Conservation (phyloP, 257 asterid species). For the Ligustrum vulgare region DNA sequence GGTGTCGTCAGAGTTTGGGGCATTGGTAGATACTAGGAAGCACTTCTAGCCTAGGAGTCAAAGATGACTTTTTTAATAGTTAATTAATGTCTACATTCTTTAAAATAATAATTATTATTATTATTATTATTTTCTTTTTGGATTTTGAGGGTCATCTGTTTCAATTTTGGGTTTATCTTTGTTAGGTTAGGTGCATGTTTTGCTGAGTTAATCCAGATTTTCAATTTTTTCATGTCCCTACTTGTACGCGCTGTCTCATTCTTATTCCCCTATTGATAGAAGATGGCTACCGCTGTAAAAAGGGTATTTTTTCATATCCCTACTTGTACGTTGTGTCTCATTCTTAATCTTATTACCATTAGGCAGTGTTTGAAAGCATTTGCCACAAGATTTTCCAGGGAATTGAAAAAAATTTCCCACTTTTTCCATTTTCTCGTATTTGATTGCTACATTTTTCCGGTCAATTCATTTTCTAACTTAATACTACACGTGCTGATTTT, state of each 20-base stretch:
- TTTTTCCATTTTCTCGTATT: too few relatives aligned
- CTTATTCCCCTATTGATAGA: not conserved
- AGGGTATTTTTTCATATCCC: not conserved
- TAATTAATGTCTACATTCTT: constrained; percentile 24
- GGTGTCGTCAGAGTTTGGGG: constrained; percentile 95
- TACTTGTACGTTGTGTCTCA: too few relatives aligned
- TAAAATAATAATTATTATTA: too few relatives aligned
- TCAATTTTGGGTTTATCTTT: constrained; percentile 35
- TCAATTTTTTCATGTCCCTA: not conserved
- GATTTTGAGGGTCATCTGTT: constrained; percentile 35
- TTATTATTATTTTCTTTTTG: constrained; percentile 24
- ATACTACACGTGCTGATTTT: too few relatives aligned
- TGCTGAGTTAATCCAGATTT: constrained; percentile 23
- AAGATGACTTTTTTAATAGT: not conserved
- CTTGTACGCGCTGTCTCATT: not conserved
- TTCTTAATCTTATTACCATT: too few relatives aligned
- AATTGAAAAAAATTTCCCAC: too few relatives aligned
- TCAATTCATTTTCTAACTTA: too few relatives aligned
- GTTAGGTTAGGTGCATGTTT: constrained; percentile 18
- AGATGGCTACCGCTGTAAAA: not conserved
- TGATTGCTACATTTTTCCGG: too few relatives aligned
- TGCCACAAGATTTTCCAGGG: too few relatives aligned
- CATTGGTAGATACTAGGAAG: constrained; percentile 59
- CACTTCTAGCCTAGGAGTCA: constrained; percentile 6
- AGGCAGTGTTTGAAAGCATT: too few relatives aligned